Evolutionary conservation across 805 yeast genomes (phyloP), one percentile per base, ranked within the genome.

Genomic region (Candida ortonii): DNA sequence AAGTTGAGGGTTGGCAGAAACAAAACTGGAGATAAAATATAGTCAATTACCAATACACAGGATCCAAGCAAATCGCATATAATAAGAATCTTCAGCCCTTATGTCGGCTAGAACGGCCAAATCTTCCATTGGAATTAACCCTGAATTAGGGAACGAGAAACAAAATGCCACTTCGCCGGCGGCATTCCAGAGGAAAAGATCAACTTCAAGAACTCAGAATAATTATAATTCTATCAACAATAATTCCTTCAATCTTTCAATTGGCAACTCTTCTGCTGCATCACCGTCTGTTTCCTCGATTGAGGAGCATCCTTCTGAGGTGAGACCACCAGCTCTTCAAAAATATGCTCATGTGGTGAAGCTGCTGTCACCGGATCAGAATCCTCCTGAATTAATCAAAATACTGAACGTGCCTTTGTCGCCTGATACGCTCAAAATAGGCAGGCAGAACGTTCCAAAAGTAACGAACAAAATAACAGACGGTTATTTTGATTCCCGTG

Each of bases 401-500:
- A 78, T 82, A 33, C 65, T 93, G 24, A 76, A 76, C 10, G 79
- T 93, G 6, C 97, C 97, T 1, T 70, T 75, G 38, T 70, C 67
- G 39, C 98, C 99, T 0, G 88, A 84, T 10, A 79, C 86, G 3
- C 62, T 89, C 33, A 86, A 86, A 54, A 67, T 93, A 16, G 99
- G 99, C 1, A 73, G 99, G 36, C 97, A 95, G 29, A 80, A 84
- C 12, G 84, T 82, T 44, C 68, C 84, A 3, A 71, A 70, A 42
- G 67, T 70, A 28, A 68, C 70, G 36, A 77, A 76, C 22, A 75
- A 70, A 42, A 66, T 84, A 2, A 80, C 84, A 22, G 94, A 94
- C 56, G 98, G 97, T 1, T 89, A 74, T 57, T 93, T 93, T 54
- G 97, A 93, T 61, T 86, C 96, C 8, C 68, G 97, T 18, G 97